phyloP scores from a whole-genome alignment of 176 grass and related monocot species.

The Elymus sibiricus region DNA sequence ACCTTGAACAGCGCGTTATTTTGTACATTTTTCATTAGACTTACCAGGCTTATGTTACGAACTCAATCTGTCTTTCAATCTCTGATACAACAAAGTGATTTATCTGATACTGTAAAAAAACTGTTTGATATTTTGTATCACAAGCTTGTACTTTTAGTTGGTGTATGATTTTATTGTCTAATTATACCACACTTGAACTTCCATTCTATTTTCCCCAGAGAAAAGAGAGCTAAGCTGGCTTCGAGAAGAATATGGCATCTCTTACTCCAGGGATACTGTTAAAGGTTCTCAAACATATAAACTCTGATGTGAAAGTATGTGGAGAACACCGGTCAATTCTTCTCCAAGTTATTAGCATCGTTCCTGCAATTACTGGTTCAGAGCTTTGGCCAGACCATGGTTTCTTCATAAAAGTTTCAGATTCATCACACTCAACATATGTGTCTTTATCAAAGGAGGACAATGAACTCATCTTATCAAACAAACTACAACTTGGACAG shows the following conservation, averaged over 20 bases:
- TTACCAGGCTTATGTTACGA: neutral
- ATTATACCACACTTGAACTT: neutral
- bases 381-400: slow-evolving; percentile 94
- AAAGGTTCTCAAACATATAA: slow-evolving; percentile 92
- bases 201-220: neutral
- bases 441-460: slow-evolving; percentile 99
- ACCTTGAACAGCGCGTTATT: neutral
- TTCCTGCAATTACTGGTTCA: slow-evolving; percentile 88
- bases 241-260: slow-evolving; percentile 68
- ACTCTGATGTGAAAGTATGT: slow-evolving; percentile 89
- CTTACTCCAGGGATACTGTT: slow-evolving; percentile 95
- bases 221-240: slow-evolving; percentile 24
- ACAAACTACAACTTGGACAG: slow-evolving; percentile 95
- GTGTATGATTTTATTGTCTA: neutral
- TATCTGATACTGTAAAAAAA: neutral
- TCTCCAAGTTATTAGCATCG: slow-evolving; percentile 98
- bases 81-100: slow-evolving; percentile 3
- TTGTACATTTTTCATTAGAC: neutral
- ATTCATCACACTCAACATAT: slow-evolving; percentile 91
- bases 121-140: neutral
- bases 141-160: neutral
- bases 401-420: slow-evolving; percentile 99
- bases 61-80: neutral
- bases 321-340: slow-evolving; percentile 94
- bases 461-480: slow-evolving; percentile 89